Conservation (phyloP, 352 stramenopile genomes). For the Lagenidium sp. region DNA sequence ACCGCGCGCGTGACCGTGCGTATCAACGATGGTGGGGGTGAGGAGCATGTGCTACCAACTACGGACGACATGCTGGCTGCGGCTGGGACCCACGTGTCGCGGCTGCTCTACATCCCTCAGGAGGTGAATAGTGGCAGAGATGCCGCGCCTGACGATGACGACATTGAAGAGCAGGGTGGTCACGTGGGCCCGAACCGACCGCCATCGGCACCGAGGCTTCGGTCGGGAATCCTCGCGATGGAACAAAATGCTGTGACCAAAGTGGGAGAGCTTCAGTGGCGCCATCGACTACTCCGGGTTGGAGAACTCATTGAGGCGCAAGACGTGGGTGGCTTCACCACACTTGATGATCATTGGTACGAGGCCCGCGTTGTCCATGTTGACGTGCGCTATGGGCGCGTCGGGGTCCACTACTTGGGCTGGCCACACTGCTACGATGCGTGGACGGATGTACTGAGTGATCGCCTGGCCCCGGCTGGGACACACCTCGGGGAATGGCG, state of each 20-base stretch:
- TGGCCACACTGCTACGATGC: slow-evolving; percentile 90
- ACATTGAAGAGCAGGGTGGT: background rate
- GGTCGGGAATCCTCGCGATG: background rate
- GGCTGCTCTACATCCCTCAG: background rate
- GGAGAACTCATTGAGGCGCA: slow-evolving; percentile 4
- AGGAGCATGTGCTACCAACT: background rate
- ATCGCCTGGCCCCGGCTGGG: slow-evolving; percentile 73
- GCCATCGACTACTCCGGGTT: background rate
- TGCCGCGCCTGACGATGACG: background rate
- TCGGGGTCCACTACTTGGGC: slow-evolving; percentile 88
- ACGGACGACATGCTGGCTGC: background rate
- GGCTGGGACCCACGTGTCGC: background rate
- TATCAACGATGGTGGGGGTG: background rate
- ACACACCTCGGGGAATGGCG: slow-evolving; percentile 28
- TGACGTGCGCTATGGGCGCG: slow-evolving; percentile 28
- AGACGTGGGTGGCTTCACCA: slow-evolving; percentile 3
- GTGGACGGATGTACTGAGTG: slow-evolving; percentile 74
- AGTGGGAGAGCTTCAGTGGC: background rate
- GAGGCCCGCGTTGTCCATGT: slow-evolving; percentile 35
- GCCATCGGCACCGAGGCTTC: background rate
- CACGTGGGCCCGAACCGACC: background rate
- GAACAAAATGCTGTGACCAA: background rate
- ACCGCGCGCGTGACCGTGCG: too few species aligned
- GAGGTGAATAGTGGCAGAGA: background rate
- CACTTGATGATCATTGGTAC: slow-evolving; percentile 21